phyloP scores from a whole-genome alignment of 768 basidiomycete species.

The Mrakia frigida region DNA sequence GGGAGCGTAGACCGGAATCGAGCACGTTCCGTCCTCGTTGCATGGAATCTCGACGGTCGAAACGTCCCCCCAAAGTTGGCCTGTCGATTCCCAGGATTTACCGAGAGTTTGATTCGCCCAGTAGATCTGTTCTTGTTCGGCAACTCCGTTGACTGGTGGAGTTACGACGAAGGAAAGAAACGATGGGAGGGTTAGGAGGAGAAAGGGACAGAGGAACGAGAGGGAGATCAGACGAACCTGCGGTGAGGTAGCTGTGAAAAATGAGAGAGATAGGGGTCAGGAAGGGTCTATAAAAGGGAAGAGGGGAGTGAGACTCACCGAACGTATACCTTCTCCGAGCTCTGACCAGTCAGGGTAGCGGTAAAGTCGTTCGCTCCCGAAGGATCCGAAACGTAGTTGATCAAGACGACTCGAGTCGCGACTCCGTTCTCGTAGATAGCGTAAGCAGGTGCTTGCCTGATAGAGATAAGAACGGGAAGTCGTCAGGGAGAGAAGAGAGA shows the following conservation, averaged over 20 bases:
- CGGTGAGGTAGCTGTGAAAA: slow-evolving; percentile 35
- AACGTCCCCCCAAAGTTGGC: slow-evolving; percentile 56
- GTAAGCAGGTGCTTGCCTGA: slow-evolving; percentile 52
- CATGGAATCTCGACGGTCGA: slow-evolving; percentile 59
- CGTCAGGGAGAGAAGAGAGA: neutral
- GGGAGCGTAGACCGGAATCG: slow-evolving; percentile 62
- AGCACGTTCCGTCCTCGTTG: slow-evolving; percentile 53
- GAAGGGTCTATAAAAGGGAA: neutral
- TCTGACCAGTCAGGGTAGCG: slow-evolving; percentile 50
- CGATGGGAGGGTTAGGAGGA: neutral
- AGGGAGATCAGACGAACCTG: slow-evolving; percentile 45
- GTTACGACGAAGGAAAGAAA: slow-evolving; percentile 44
- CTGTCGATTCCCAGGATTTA: slow-evolving; percentile 58
- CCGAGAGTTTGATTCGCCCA: slow-evolving; percentile 70
- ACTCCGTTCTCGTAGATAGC: slow-evolving; percentile 67
- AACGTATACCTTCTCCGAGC: neutral
- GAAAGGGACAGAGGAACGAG: slow-evolving; percentile 37
- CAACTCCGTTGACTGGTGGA: neutral
- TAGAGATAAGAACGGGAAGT: slow-evolving; percentile 35
- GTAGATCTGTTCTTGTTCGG: slow-evolving; percentile 33
- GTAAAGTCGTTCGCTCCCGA: slow-evolving; percentile 55
- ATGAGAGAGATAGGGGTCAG: neutral
- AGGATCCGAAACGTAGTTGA: slow-evolving; percentile 67
- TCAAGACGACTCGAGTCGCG: slow-evolving; percentile 58
- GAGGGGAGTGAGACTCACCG: neutral